Base-by-base conservation (phyloP, 768 basidiomycete genomes). In the Hydnum rufescens region DNA sequence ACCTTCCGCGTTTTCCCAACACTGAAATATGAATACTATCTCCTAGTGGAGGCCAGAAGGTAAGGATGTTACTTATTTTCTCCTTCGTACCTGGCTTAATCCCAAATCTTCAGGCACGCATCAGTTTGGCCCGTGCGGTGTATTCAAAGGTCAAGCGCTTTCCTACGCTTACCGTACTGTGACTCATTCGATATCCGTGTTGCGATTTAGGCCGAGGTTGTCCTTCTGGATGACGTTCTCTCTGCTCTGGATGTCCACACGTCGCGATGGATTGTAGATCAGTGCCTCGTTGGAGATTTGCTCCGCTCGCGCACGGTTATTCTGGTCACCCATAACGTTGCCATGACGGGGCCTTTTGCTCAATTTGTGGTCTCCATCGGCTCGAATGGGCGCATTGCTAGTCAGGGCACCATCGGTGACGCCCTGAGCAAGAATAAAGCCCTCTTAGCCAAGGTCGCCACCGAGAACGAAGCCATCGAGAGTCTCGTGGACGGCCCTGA, bases 141-240 rank as follows among this genome's bases (percentile, higher is more conserved):
- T 80, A 80, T 60, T 74, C 73, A 1, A 64, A 64, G n/a, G 76
- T 47, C 8, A 16, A 25, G 8, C 25, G 8, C 26, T 47, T 13
- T 47, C 8, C 25, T 8, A 47, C 34, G 8, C 8, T 8, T 19
- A 8, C 34, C 8, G 8, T 39, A 8, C 8, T 19, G 19, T 39
- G 8, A 19, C 34, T 39, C 8, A 39, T 19, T 39, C 8, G 19
- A 39, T 39, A 19, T 39, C 19, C 34, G 8, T 39, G n/a, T n/a
- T n/a, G n/a, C n/a, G n/a, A n/a, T 19, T 39, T 47, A 47, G 44
- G 44, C 82, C 0, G 62, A 74, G 25, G 74, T 77, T 18, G 60
- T 88, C 4, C 63, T 88, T 6, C 64, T 86, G 39, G 84, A 88
- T 58, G 83, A 86, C 59, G 74, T 83, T 28, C 64, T 80, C 25